These are phyloP conservation scores for Candida tetrigidarum DNA, from an alignment of 1,139 yeast species.

Conservation along the genomic window DNA sequence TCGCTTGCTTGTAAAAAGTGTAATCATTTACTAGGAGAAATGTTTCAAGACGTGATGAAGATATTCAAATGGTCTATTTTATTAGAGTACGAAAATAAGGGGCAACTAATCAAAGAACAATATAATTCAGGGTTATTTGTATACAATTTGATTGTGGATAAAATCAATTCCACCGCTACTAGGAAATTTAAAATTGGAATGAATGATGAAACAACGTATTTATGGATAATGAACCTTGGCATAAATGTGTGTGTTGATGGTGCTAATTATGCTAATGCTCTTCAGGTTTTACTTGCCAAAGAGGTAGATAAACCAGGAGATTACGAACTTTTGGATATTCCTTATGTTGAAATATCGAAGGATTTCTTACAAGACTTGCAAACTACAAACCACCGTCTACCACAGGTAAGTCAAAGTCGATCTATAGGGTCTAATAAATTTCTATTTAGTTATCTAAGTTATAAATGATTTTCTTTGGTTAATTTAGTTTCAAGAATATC, in stretches of 20 bases:
- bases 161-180: constrained; percentile 49
- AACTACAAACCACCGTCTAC: constrained; percentile 23
- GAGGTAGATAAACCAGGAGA: constrained; percentile 29
- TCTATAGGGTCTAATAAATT: constrained; percentile 14
- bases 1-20: constrained; percentile 35
- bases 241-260: constrained; percentile 28
- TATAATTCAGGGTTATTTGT: constrained; percentile 36
- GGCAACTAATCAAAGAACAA: constrained; percentile 18
- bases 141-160: constrained; percentile 46
- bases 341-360: constrained; percentile 24
- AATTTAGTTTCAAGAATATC: constrained; percentile 27
- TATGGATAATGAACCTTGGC: constrained; percentile 67
- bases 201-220: constrained; percentile 61
- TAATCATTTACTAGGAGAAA: constrained; percentile 35
- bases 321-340: constrained; percentile 38
- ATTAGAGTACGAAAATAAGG: constrained; percentile 25
- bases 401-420: constrained; percentile 12
- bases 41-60: constrained; percentile 28
- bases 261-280: constrained; percentile 26
- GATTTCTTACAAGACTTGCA: constrained; percentile 29
- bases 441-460: constrained; percentile 16
- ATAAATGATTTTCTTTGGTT: constrained; percentile 1
- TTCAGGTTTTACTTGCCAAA: constrained; percentile 42
- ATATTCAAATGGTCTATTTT: constrained; percentile 65
- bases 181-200: constrained; percentile 61